Evolutionary conservation across 2,329 filamentous ascomycete genomes (phyloP).

Genomic region (Incumbomyces lentus): DNA sequence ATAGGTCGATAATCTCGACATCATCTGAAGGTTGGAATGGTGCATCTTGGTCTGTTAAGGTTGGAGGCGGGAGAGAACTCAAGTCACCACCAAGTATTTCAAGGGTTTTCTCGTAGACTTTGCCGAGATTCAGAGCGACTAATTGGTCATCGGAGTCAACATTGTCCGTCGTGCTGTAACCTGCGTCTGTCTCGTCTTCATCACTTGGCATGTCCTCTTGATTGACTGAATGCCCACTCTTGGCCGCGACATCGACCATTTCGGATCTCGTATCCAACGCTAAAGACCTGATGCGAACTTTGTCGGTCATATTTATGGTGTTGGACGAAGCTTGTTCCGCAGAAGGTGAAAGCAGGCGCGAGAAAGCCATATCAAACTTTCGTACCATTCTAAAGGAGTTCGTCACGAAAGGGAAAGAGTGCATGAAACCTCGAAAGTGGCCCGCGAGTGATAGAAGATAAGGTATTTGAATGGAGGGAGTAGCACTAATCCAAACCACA

Average conservation of each 20-base stretch:
- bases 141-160: constrained; percentile 6
- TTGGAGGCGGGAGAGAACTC: constrained; percentile 1
- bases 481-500: constrained; percentile 76
- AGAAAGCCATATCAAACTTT: constrained; percentile 77
- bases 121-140: constrained; percentile 11
- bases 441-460: constrained; percentile 71
- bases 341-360: constrained; percentile 52
- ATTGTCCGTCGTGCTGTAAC: constrained; percentile 5
- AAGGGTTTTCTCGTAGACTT: constrained; percentile 18
- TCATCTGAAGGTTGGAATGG: neutral
- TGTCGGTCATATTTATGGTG: constrained; percentile 62
- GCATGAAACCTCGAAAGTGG: constrained; percentile 60
- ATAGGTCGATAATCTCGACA: constrained; percentile 7
- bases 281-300: constrained; percentile 57
- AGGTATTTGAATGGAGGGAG: constrained; percentile 74
- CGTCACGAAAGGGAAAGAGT: constrained; percentile 59
- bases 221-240: constrained; percentile 9
- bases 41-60: neutral
- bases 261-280: constrained; percentile 17
- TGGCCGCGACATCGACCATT: constrained; percentile 15
- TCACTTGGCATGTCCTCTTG: constrained; percentile 12
- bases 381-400: constrained; percentile 60
- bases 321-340: constrained; percentile 43
- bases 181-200: constrained; percentile 10
- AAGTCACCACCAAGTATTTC: constrained; percentile 19